These are phyloP conservation scores for Eimeria mitis DNA, from an alignment of 169 alveolate species.

Conservation along the genomic window DNA sequence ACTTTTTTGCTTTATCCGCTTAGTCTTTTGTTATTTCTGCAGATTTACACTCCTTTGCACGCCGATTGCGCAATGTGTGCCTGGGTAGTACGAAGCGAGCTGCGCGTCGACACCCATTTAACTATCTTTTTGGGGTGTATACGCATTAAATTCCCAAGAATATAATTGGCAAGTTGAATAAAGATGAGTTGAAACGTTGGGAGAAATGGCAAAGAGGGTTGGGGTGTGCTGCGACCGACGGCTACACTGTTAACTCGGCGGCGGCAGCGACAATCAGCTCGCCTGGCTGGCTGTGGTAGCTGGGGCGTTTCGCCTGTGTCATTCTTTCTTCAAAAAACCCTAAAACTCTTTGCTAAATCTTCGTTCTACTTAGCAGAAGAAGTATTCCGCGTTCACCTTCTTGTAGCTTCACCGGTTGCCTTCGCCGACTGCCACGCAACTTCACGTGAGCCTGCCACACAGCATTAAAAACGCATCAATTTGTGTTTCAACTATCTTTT, in stretches of 20 bases:
- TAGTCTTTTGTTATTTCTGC: not conserved
- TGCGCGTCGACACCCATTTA: not conserved
- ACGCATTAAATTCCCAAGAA: not conserved
- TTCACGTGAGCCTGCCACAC: conserved; percentile 20
- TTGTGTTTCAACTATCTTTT: not conserved
- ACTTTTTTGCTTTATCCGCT: not conserved
- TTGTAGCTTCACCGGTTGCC: not conserved
- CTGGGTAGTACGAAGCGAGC: not conserved
- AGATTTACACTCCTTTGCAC: not conserved
- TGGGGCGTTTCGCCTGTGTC: not conserved
- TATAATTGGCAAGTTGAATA: not conserved
- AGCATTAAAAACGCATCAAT: not conserved
- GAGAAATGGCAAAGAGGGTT: not conserved
- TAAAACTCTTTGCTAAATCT: not conserved
- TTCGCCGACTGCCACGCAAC: conserved; percentile 43
- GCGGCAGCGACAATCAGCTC: conserved; percentile 3
- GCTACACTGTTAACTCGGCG: conserved; percentile 5
- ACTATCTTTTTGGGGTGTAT: not conserved
- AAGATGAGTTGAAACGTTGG: not conserved
- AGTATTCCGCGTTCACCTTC: not conserved
- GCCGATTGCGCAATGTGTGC: not conserved
- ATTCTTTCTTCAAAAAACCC: not conserved
- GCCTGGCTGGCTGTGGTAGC: not conserved
- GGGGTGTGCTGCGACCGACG: not conserved
- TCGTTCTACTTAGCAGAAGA: not conserved